A percentile compares a stretch with the other conserved stretches of the same genome.
These are phyloP conservation scores for Microthlaspi erraticum DNA, from an alignment of 345 rosid genomes.

Conservation along the genomic window DNA sequence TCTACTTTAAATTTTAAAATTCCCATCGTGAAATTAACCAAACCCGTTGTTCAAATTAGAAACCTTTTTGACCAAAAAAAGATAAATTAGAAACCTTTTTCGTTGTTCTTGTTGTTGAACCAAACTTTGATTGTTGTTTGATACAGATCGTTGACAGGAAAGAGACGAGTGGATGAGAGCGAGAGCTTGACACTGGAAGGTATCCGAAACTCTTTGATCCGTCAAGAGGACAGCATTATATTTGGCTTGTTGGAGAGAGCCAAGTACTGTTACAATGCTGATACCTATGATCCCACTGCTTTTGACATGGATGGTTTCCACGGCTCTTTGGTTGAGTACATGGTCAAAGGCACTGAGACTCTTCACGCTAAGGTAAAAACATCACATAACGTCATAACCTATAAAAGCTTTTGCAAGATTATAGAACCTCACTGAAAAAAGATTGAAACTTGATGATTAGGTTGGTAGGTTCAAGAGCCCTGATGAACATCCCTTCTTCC, in stretches of 20 bases:
- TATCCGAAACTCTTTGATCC: constrained; percentile 74
- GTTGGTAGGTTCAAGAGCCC: constrained; percentile 91
- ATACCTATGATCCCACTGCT: constrained; percentile 82
- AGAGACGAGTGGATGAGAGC: constrained; percentile 72
- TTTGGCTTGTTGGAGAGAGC: constrained; percentile 82
- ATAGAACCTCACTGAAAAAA: not conserved
- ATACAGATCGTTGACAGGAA: constrained; percentile 52
- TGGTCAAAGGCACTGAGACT: constrained; percentile 81
- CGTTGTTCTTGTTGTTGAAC: not conserved
- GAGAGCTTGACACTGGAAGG: constrained; percentile 76
- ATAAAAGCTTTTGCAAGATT: not conserved
- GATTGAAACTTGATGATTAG: constrained; percentile 44
- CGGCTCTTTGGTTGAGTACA: constrained; percentile 85
- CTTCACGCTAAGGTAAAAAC: constrained; percentile 79
- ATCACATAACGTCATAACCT: not conserved
- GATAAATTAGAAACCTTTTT: constrained; percentile 14
- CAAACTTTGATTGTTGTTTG: constrained; percentile 14
- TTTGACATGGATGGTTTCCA: constrained; percentile 73
- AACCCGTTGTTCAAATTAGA: not conserved
- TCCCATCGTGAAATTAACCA: not conserved
- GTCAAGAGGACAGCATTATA: constrained; percentile 94
- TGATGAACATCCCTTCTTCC: constrained; percentile 91
- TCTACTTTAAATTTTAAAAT: not conserved
- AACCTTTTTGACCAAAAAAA: not conserved
- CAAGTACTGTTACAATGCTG: constrained; percentile 78